Evolutionary conservation across 2,329 filamentous ascomycete genomes (phyloP), one percentile per base, ranked within the genome.

Genomic region (Arachnopeziza araneosa): DNA sequence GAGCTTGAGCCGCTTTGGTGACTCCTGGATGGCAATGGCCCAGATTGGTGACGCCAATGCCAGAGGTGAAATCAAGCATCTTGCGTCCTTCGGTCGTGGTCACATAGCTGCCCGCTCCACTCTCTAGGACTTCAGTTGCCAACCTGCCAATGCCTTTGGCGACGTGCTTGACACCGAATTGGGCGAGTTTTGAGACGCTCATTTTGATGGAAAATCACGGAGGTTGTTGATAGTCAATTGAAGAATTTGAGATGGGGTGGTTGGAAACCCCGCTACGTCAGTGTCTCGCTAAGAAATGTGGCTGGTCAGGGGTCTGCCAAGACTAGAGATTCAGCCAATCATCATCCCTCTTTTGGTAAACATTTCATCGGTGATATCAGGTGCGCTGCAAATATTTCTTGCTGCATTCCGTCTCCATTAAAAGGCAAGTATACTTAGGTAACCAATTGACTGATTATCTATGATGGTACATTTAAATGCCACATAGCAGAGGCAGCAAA

Each of bases 11-110:
- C 14, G 63, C 61, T 36, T 61, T 58, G 14, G 61, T 63, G 4
- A 61, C 56, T 2, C 49, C 61, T 17, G 93, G 93, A 78, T 98
- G 92, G 77, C 92, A 96, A 76, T 97, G 93, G 66, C 93, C 93
- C 76, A 96, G 92, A 79, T 96, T 96, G 72, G 96, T 91, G 64
- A 92, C 93, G 68, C 90, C 95, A 82, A 97, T 97, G 67, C 93
- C 93, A 55, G 92, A 96, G 67, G 97, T 85, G 78, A 97, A 97
- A 78, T 97, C 93, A 69, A 96, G 85, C 76, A 97, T 96, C 76
- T 96, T 87, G 70, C 86, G 89, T 70, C 89, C 91, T 79, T 96
- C 93, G 26, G 92, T 92, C 72, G 97, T 93, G 91, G 93, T 97
- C 63, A 97, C 93, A 63, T 90, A 87, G 72, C 89, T 88, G 53